Conservation (phyloP, 129 eudicot genomes). For the Oenanthe sinensis region DNA sequence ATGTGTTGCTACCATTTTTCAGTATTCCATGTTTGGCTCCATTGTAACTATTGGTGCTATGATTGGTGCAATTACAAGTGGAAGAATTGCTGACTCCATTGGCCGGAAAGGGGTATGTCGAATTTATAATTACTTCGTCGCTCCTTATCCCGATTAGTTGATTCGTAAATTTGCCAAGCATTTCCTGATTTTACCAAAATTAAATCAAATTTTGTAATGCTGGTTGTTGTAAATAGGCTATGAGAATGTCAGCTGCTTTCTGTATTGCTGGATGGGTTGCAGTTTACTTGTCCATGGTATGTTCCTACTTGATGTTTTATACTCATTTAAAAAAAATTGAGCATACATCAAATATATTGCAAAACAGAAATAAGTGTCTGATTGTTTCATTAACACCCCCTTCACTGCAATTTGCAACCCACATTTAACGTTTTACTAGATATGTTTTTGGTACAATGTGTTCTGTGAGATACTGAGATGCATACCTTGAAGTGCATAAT, state of each 20-base stretch:
- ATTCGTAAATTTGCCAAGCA: not conserved
- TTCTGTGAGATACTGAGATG: not conserved
- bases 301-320: not conserved
- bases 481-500: not conserved
- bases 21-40: slow-evolving; percentile 84
- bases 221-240: slow-evolving; percentile 48
- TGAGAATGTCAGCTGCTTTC: slow-evolving; percentile 72
- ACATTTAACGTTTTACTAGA: not conserved
- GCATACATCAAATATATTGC: not conserved
- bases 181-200: not conserved
- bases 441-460: not conserved
- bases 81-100: slow-evolving; percentile 56
- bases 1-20: slow-evolving; percentile 11
- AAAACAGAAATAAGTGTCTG: not conserved
- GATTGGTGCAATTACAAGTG: slow-evolving; percentile 87
- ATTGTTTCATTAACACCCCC: not conserved
- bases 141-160: not conserved
- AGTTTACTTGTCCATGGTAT: slow-evolving; percentile 57
- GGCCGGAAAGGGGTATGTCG: slow-evolving; percentile 91
- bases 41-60: slow-evolving; percentile 82
- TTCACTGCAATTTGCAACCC: not conserved
- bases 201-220: not conserved
- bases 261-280: slow-evolving; percentile 89
- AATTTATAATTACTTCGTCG: not conserved
- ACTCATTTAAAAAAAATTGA: not conserved